Evolutionary conservation across 768 basidiomycete genomes (phyloP).

Genomic region (Mrakia gelida): DNA sequence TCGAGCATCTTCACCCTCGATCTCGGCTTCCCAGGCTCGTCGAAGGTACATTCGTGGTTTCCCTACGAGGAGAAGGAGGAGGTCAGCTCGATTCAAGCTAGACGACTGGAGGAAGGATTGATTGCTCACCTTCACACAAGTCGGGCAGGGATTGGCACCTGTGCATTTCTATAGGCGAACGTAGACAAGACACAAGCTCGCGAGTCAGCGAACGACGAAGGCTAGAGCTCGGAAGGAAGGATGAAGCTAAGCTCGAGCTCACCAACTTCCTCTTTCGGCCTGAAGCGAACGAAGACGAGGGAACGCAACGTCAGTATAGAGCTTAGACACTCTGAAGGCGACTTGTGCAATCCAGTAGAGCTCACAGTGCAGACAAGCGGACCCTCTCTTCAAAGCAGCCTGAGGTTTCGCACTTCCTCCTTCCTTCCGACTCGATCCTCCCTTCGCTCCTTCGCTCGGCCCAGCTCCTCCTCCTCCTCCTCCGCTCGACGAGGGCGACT

Average conservation of each 20-base stretch:
- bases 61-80: background rate
- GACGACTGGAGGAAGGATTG: background rate
- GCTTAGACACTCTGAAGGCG: fast-evolving
- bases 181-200: background rate
- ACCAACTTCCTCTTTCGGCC: background rate
- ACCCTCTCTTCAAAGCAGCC: background rate
- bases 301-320: background rate
- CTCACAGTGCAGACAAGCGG: background rate
- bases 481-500: no score
- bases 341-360: background rate
- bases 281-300: background rate
- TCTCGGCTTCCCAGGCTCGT: background rate
- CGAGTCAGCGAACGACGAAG: background rate
- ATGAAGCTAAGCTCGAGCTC: background rate
- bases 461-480: background rate
- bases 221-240: no score
- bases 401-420: background rate
- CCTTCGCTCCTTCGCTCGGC: background rate
- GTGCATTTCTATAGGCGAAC: background rate
- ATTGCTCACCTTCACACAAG: background rate
- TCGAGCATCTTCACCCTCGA: background rate
- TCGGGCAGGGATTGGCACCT: background rate
- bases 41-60: background rate
- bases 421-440: background rate
- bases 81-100: background rate